Evolutionary conservation across 345 rosid genomes (phyloP).

Genomic region (Eucalyptus tenuipes): DNA sequence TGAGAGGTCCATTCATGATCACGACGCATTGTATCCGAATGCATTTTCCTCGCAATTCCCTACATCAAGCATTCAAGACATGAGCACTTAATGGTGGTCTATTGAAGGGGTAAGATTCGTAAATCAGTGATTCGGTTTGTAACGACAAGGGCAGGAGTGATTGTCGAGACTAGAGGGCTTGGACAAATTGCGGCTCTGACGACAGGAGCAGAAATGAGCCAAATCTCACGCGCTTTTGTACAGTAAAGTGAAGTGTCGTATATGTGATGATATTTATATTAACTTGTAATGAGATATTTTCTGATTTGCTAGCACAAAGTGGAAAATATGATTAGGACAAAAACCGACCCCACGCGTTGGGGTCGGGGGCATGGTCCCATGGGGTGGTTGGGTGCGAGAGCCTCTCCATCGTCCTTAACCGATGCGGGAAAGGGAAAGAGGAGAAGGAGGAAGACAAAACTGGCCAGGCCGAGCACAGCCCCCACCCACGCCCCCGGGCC

Average conservation of each 20-base stretch:
- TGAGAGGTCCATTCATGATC: neutral
- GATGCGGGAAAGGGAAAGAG: neutral
- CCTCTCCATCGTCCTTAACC: neutral
- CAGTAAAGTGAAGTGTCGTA: too few relatives aligned
- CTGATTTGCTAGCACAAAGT: fast-evolving
- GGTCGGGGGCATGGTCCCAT: too few relatives aligned
- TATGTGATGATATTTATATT: fast-evolving
- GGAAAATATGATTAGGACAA: too few relatives aligned
- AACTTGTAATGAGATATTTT: too few relatives aligned
- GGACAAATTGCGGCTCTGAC: too few relatives aligned
- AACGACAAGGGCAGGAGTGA: too few relatives aligned
- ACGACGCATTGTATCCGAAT: neutral
- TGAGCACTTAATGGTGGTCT: neutral
- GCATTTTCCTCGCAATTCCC: neutral
- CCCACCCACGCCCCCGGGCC: neutral
- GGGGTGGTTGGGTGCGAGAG: too few relatives aligned
- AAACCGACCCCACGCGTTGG: too few relatives aligned
- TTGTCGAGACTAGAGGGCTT: too few relatives aligned
- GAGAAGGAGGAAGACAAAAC: neutral
- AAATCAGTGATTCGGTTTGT: neutral
- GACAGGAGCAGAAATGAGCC: fast-evolving
- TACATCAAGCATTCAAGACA: neutral
- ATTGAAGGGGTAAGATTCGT: neutral
- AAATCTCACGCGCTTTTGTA: fast-evolving
- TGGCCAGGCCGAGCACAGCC: neutral